A percentile compares a stretch with the other conserved stretches of the same genome.
These are phyloP conservation scores for Phytophthora capsici DNA, from an alignment of 352 stramenopile genomes.

Conservation along the genomic window DNA sequence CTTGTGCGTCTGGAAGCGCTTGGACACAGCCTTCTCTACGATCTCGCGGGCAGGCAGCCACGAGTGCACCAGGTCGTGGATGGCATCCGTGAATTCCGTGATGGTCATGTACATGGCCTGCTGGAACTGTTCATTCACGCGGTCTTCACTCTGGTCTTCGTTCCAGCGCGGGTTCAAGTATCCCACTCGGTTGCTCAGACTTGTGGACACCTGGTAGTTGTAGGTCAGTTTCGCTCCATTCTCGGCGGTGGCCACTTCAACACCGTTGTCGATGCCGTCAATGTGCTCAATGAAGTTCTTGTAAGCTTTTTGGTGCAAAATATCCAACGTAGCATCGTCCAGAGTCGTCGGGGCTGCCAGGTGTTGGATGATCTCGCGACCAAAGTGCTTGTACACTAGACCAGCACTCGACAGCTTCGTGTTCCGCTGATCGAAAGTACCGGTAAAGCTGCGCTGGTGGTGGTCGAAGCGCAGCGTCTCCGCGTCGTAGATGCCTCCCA, in stretches of 20 bases:
- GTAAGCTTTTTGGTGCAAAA: conserved; percentile 94
- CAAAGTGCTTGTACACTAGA: conserved; percentile 99
- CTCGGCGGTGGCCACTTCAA: conserved; percentile 78
- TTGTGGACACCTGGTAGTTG: conserved; percentile 84
- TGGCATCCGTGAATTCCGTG: conserved; percentile 93
- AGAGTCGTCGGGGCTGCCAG: conserved; percentile 55
- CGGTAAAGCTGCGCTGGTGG: conserved; percentile 95
- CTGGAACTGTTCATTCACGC: conserved; percentile 93
- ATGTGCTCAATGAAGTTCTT: conserved; percentile 98
- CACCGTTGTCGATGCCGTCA: conserved; percentile 99
- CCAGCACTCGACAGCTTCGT: conserved; percentile 96
- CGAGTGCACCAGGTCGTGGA: conserved; percentile 91
- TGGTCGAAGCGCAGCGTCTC: conserved; percentile 94
- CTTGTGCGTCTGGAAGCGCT: conserved; percentile 89
- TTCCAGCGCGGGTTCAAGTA: conserved; percentile 98
- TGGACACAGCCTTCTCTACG: conserved; percentile 91
- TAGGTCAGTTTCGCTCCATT: conserved; percentile 43
- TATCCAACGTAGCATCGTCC: conserved; percentile 78
- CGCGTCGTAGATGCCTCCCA: conserved; percentile 96
- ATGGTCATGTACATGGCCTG: conserved; percentile 95
- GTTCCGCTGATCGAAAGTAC: conserved; percentile 78
- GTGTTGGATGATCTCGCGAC: conserved; percentile 93
- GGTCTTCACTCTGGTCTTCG: conserved; percentile 82
- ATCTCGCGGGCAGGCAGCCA: conserved; percentile 95
- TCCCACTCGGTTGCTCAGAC: conserved; percentile 87